phyloP scores from a whole-genome alignment of 2,329 filamentous ascomycete genomes.

The Bipolaris zeicola region DNA sequence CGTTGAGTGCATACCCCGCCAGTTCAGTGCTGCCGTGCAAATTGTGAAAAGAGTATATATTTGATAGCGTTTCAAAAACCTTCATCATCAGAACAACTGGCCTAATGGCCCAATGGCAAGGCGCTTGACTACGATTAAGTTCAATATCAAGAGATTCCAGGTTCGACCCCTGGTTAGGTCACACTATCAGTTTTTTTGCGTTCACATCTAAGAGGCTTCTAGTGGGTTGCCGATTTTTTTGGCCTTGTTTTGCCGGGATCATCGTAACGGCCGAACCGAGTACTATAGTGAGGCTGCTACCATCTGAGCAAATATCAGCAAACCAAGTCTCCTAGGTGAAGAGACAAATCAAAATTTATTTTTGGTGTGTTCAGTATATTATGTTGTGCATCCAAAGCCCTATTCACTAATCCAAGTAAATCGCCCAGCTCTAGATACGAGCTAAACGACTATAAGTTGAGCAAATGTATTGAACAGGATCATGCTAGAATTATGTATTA shows the following conservation, averaged over 20 bases:
- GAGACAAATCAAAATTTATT: too few relatives aligned
- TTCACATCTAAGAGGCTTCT: neutral
- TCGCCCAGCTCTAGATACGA: neutral
- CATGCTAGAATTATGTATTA: neutral
- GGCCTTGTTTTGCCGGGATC: too few relatives aligned
- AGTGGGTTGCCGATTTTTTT: too few relatives aligned
- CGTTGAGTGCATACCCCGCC: constrained; percentile 9
- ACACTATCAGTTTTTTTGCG: constrained; percentile 8
- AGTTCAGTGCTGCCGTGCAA: neutral
- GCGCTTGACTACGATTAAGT: constrained; percentile 60
- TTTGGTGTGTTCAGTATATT: too few relatives aligned
- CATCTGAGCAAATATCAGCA: too few relatives aligned
- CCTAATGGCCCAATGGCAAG: constrained; percentile 61
- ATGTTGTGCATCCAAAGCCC: neutral
- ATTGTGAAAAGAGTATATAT: too few relatives aligned
- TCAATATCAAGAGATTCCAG: constrained; percentile 42
- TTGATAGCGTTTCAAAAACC: neutral
- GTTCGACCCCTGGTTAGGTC: constrained; percentile 32
- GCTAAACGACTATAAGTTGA: neutral
- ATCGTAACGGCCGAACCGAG: too few relatives aligned
- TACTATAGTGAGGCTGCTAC: too few relatives aligned
- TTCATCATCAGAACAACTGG: constrained; percentile 19
- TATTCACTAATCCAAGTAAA: neutral
- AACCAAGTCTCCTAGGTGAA: too few relatives aligned
- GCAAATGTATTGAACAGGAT: neutral